Percentiles rank a stretch among this genome's conserved stretches.
These are phyloP conservation scores for Amanita polypyramis DNA, from an alignment of 768 basidiomycete species.

Conservation along the genomic window DNA sequence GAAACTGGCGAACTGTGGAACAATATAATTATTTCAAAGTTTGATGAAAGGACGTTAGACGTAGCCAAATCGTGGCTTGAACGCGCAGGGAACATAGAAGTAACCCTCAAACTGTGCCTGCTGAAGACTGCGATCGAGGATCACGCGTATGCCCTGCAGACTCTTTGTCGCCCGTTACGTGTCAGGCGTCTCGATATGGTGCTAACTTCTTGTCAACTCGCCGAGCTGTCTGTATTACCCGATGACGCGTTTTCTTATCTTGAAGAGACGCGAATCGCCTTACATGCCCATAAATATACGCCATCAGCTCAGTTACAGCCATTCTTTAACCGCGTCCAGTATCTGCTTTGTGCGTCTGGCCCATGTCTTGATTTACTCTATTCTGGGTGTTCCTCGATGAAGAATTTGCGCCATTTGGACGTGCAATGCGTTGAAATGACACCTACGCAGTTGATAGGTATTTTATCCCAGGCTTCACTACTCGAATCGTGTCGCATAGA, in stretches of 20 bases:
- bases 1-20: conserved; percentile 2
- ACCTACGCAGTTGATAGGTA: not conserved
- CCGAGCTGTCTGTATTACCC: not conserved
- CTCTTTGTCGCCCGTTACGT: conserved; percentile 1
- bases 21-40: not conserved
- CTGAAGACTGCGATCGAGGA: not conserved
- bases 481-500: not conserved
- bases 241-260: not conserved
- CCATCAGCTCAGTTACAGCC: not conserved
- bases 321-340: not conserved
- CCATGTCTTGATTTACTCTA: not conserved
- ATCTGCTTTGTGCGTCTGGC: conserved; percentile 2
- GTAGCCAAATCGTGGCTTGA: not conserved
- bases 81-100: not conserved
- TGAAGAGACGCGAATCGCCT: not conserved
- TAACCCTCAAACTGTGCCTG: not conserved
- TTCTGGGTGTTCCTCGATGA: conserved; percentile 1
- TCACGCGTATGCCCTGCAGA: not conserved
- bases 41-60: not conserved
- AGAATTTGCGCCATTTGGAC: not conserved
- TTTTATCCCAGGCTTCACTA: not conserved
- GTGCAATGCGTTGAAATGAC: not conserved
- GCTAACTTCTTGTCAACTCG: not conserved
- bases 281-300: not conserved
- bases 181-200: conserved; percentile 1